These are phyloP conservation scores for Podospora sp. DNA, from an alignment of 495 filamentous ascomycete genomes.

Conservation along the genomic window DNA sequence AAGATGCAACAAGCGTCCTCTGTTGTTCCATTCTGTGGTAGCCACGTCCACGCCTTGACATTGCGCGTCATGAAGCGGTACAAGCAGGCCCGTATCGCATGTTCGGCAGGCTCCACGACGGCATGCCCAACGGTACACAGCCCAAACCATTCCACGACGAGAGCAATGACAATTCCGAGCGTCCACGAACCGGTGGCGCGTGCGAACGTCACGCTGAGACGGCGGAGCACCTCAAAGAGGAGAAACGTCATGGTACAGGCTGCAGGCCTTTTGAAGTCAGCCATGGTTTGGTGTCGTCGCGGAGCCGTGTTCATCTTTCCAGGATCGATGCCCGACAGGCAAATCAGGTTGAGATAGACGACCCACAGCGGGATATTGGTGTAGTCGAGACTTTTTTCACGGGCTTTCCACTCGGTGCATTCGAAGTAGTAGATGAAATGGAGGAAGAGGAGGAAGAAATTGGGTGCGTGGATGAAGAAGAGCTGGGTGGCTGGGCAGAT, in stretches of 20 bases:
- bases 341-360: background rate
- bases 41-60: background rate
- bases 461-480: background rate
- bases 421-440: background rate
- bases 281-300: background rate
- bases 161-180: background rate
- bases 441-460: background rate
- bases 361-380: background rate
- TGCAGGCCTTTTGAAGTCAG: background rate
- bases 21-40: slow-evolving; percentile 1
- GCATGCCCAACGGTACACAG: background rate
- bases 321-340: background rate
- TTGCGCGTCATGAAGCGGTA: slow-evolving; percentile 8
- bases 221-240: background rate
- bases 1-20: background rate
- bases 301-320: background rate
- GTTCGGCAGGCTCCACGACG: background rate
- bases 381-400: background rate
- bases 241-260: background rate
- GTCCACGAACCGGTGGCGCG: background rate
- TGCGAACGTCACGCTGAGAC: background rate
- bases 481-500: background rate
- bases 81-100: background rate
- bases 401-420: background rate
- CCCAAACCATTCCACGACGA: background rate